These are phyloP conservation scores for Hymenoscyphus scutula DNA, from an alignment of 2,329 filamentous ascomycete genomes.

Conservation along the genomic window DNA sequence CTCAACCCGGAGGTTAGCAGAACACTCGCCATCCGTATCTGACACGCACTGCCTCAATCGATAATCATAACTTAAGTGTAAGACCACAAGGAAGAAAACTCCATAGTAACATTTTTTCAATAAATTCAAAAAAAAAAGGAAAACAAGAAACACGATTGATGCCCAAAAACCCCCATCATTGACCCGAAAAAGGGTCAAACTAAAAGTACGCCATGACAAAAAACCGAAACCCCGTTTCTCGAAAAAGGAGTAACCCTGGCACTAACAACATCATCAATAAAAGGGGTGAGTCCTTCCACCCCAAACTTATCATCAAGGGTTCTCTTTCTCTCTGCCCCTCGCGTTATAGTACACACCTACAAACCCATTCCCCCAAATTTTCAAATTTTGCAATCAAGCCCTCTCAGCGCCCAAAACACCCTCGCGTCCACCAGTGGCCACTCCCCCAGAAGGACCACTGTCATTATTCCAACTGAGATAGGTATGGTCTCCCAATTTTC, in stretches of 20 bases:
- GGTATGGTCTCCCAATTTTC: constrained; percentile 96
- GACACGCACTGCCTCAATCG: no score
- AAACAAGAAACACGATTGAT: neutral
- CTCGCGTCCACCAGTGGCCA: constrained; percentile 56
- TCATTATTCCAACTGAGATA: constrained; percentile 95
- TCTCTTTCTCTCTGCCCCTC: neutral
- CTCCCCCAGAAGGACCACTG: constrained; percentile 46
- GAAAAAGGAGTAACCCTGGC: no score
- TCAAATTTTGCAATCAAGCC: neutral
- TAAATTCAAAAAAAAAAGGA: neutral
- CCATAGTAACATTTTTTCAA: neutral
- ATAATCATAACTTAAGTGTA: no score
- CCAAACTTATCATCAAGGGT: neutral
- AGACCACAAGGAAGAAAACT: neutral
- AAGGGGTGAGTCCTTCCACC: neutral
- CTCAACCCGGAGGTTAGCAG: no score
- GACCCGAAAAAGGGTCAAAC: no score
- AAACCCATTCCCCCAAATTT: neutral
- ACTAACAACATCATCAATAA: neutral
- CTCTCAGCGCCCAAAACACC: constrained; percentile 14
- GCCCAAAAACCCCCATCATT: no score
- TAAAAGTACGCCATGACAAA: no score
- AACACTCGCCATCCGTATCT: no score
- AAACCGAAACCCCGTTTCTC: no score
- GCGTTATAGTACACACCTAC: constrained; percentile 2